Evolutionary conservation across 2,329 filamentous ascomycete species (phyloP), one percentile per base, ranked within the genome.

Genomic region (Bipolaris bicolor): DNA sequence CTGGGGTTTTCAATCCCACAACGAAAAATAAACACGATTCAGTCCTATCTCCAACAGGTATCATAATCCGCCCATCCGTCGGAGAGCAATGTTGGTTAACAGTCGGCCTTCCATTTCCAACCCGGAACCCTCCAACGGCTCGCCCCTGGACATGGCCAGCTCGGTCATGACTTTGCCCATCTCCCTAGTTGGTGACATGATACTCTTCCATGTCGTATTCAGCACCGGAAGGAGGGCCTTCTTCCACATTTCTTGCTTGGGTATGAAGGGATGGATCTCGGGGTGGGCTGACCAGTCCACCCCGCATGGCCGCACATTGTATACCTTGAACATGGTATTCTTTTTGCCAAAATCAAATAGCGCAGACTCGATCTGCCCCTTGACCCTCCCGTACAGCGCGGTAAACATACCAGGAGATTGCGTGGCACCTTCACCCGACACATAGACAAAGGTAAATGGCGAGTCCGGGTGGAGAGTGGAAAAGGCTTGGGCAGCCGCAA

Each of bases 381-480:
- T 92, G 53, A 90, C 81, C 11, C 82, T 79, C 1, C 80, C 87
- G 66, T 85, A 92, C 43, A 85, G 75, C 16, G 82, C 72, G 0
- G 87, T 84, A 64, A 87, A 82, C 4, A 73, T 70, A 3, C 82
- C 82, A 0, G 88, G 88, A 1, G 76, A 76, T 16, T 82, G 81
- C 1, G 86, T 88, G 0, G 87, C 84, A 44, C 86, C 86, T 49
- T 80, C 76, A 47, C 87, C 89, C 0, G 89, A 92, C 29, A 92
- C 83, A 68, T 87, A 89, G 61, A 92, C 80, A 72, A 92, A 92
- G 49, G 85, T 85, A 74, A 92, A 88, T 0, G 86, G 83, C 39
- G 80, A 69, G 3, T 76, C 70, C 13, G 76, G 75, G 2, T 81
- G 76, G 11, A 88, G 74, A 0, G 72, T 72, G 1, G 81, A 72